These are phyloP conservation scores for Melanogaster broomeanus DNA, from an alignment of 768 basidiomycete genomes.

Conservation along the genomic window DNA sequence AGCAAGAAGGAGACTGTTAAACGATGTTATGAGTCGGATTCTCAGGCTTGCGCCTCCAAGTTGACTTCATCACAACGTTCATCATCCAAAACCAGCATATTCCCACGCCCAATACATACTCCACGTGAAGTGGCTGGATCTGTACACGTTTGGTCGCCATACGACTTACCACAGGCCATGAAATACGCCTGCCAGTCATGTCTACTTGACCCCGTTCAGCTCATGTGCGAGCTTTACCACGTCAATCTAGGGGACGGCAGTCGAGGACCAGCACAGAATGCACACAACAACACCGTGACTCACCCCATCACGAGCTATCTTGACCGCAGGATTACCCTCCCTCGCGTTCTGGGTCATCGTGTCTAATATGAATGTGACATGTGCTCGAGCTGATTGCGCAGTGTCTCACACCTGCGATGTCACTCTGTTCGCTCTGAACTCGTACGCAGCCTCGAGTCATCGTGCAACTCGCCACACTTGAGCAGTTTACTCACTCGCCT, in stretches of 20 bases:
- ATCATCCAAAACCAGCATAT: slow-evolving; percentile 19
- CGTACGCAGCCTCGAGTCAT: too few species aligned
- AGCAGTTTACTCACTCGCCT: slow-evolving; percentile 31
- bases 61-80: slow-evolving; percentile 14
- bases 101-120: slow-evolving; percentile 28
- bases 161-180: too few species aligned
- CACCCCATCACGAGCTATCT: slow-evolving; percentile 46
- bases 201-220: slow-evolving; percentile 43
- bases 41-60: slow-evolving; percentile 15
- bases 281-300: slow-evolving; percentile 22
- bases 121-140: too few species aligned
- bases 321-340: slow-evolving; percentile 51
- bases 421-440: too few species aligned
- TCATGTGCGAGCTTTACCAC: slow-evolving; percentile 55
- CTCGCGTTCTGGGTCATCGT: slow-evolving; percentile 43
- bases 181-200: slow-evolving; percentile 4
- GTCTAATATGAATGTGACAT: too few species aligned
- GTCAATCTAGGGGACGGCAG: slow-evolving; percentile 38
- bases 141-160: too few species aligned
- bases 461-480: not conserved
- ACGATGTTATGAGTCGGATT: slow-evolving; percentile 14
- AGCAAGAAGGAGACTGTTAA: slow-evolving; percentile 12
- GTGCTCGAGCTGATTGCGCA: not conserved
- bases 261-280: not conserved
- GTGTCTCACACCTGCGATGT: too few species aligned